Evolutionary conservation across 106 monocot species (phyloP).

Genomic region (Dioscorea alata): DNA sequence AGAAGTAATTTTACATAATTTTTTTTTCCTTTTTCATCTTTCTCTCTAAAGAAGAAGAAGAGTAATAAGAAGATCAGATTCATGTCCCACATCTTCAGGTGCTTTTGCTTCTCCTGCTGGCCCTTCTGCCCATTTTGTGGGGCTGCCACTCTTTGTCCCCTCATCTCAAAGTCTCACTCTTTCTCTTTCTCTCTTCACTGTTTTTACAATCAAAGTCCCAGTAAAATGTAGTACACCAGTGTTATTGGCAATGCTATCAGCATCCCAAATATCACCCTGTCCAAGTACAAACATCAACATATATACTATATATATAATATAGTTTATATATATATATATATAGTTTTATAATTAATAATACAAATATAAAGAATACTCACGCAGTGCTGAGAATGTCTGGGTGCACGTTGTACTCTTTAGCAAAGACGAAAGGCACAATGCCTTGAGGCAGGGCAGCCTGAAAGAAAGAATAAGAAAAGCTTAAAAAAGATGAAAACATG

Average conservation of each 20-base stretch:
- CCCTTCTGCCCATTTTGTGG: not conserved
- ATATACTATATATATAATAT: not conserved
- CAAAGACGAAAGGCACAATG: slow-evolving; percentile 91
- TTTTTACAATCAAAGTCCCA: slow-evolving; percentile 39
- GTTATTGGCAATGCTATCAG: slow-evolving; percentile 77
- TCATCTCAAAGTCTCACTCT: not conserved
- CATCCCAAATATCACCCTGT: slow-evolving; percentile 92
- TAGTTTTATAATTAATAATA: not conserved
- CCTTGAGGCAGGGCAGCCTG: slow-evolving; percentile 97
- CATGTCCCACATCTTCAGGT: not conserved
- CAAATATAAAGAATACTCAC: slow-evolving; percentile 29
- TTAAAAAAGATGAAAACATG: not conserved
- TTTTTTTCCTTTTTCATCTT: too few relatives aligned
- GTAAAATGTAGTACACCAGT: slow-evolving; percentile 66
- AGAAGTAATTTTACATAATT: too few relatives aligned
- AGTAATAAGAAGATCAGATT: not conserved
- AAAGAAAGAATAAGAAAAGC: not conserved
- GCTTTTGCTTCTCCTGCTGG: not conserved
- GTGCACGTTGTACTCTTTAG: slow-evolving; percentile 95
- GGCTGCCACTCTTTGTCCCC: not conserved
- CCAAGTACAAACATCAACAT: not conserved
- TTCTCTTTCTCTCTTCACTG: not conserved
- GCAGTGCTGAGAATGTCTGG: slow-evolving; percentile 90
- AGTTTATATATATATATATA: not conserved
- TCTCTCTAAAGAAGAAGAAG: not conserved